Percentiles rank a stretch among this genome's conserved stretches.
phyloP scores from a whole-genome alignment of 1,139 yeast genomes.

The Saccharomyces hybrid region DNA sequence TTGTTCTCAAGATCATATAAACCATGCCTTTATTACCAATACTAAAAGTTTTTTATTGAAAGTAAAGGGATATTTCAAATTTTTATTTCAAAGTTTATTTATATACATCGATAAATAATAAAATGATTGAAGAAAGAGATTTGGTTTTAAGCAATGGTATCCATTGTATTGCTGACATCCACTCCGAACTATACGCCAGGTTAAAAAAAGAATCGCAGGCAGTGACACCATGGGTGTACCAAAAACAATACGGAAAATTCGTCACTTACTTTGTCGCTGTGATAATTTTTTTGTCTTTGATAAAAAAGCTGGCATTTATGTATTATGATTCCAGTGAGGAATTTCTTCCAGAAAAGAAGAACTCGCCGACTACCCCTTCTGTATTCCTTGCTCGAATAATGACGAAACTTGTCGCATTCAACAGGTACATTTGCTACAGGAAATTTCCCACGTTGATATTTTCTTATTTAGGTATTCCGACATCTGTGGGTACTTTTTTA shows the following conservation, averaged over 20 bases:
- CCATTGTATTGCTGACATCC: neutral
- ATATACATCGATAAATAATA: neutral
- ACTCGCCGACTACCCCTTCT: neutral
- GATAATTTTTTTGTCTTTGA: neutral
- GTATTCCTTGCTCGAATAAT: neutral
- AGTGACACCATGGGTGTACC: neutral
- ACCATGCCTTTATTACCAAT: neutral
- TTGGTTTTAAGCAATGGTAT: neutral
- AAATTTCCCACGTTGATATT: neutral
- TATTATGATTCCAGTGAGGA: neutral
- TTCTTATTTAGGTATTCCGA: neutral
- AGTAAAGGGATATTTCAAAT: neutral
- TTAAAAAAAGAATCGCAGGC: neutral
- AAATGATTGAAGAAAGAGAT: neutral
- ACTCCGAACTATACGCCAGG: neutral
- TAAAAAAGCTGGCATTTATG: neutral
- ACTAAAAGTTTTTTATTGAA: neutral
- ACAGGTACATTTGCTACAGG: neutral
- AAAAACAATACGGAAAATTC: neutral
- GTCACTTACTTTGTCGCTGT: neutral
- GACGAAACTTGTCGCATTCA: neutral
- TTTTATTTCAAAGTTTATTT: neutral
- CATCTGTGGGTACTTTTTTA: neutral
- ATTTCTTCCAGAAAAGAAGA: neutral
- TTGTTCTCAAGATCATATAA: neutral